Evolutionary conservation across 495 filamentous ascomycete species (phyloP).

Genomic region (Neurospora africana): DNA sequence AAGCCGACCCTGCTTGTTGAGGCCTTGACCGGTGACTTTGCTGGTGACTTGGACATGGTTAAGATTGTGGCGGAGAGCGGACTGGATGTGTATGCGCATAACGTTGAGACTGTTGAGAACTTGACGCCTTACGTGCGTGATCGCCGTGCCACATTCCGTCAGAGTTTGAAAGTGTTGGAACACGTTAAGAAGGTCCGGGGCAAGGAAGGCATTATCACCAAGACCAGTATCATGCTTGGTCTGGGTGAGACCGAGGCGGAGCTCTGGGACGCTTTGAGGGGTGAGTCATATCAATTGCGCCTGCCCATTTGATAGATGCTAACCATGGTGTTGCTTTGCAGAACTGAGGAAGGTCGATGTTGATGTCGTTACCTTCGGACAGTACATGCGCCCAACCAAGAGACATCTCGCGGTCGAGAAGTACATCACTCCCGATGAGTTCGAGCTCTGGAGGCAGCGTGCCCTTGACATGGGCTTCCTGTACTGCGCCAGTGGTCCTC

Average conservation of each 20-base stretch:
- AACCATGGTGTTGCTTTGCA: conserved; percentile 4
- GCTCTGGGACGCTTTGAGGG: conserved; percentile 65
- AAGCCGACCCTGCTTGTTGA: conserved; percentile 80
- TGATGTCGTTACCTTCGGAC: conserved; percentile 94
- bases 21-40: conserved; percentile 84
- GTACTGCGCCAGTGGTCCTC: conserved; percentile 86
- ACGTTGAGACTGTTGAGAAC: conserved; percentile 89
- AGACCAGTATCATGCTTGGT: conserved; percentile 95
- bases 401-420: conserved; percentile 91
- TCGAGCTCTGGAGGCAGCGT: conserved; percentile 82
- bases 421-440: conserved; percentile 81
- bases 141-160: conserved; percentile 78
- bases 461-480: conserved; percentile 93
- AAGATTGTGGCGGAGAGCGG: conserved; percentile 71
- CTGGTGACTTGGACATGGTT: conserved; percentile 75
- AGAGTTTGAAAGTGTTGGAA: conserved; percentile 69
- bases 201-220: conserved; percentile 69
- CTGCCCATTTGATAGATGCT: background rate
- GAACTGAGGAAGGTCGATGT: conserved; percentile 71
- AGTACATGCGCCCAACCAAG: conserved; percentile 99
- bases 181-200: conserved; percentile 65
- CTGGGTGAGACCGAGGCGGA: conserved; percentile 89
- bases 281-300: conserved; percentile 24
- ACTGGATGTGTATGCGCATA: conserved; percentile 93
- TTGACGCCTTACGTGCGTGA: conserved; percentile 85